Evolutionary conservation across 768 basidiomycete genomes (phyloP).

Genomic region (Pisolithus sp.): DNA sequence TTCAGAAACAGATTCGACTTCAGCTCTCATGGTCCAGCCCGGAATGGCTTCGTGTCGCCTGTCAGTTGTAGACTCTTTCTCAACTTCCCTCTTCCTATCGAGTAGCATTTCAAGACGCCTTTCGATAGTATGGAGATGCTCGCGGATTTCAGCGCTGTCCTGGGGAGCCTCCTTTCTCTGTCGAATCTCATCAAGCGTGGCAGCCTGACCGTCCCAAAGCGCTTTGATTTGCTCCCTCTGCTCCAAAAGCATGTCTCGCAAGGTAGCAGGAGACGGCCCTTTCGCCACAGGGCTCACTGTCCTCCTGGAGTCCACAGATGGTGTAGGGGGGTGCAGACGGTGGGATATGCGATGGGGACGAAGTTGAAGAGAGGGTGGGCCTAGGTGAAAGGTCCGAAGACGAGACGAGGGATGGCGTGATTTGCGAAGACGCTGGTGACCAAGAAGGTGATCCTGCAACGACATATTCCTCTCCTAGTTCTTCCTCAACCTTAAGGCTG

Average conservation of each 20-base stretch:
- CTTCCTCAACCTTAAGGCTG: slow-evolving; percentile 36
- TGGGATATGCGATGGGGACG: slow-evolving; percentile 27
- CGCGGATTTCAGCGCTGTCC: slow-evolving; percentile 35
- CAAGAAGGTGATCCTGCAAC: slow-evolving; percentile 32
- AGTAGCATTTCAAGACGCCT: slow-evolving; percentile 15
- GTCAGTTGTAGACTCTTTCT: slow-evolving; percentile 10
- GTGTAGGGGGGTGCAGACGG: slow-evolving; percentile 32
- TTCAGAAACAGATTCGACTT: slow-evolving; percentile 24
- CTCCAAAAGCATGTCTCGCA: slow-evolving; percentile 49
- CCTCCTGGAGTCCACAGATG: slow-evolving; percentile 30
- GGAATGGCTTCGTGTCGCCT: slow-evolving; percentile 16
- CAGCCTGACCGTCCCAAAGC: slow-evolving; percentile 56
- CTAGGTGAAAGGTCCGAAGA: slow-evolving; percentile 29
- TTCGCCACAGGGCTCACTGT: slow-evolving; percentile 32
- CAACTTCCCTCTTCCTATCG: slow-evolving; percentile 1
- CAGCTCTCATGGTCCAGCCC: neutral
- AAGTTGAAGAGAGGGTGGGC: slow-evolving; percentile 35
- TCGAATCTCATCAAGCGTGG: slow-evolving; percentile 60
- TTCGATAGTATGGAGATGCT: slow-evolving; percentile 24
- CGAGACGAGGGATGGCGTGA: slow-evolving; percentile 29
- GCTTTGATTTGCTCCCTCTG: slow-evolving; percentile 55
- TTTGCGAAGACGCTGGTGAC: slow-evolving; percentile 29
- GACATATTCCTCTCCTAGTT: slow-evolving; percentile 13
- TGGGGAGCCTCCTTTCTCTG: slow-evolving; percentile 34
- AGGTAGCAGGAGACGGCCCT: slow-evolving; percentile 32